Evolutionary conservation across 139 green algal genomes (phyloP).

Genomic region (Volvox reticuliferus): DNA sequence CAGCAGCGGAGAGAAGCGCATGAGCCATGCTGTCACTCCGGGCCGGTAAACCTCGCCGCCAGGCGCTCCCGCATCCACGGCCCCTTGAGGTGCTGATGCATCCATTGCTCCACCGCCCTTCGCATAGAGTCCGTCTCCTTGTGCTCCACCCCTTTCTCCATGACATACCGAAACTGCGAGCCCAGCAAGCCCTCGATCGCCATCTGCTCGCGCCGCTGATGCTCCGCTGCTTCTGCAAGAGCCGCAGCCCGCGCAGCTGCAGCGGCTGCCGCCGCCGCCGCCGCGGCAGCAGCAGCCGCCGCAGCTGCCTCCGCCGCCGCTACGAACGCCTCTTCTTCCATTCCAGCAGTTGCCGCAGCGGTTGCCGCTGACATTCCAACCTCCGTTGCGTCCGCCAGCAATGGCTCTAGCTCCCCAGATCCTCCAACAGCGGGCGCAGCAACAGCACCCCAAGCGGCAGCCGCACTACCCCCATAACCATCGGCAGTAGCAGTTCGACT

Average conservation of each 20-base stretch:
- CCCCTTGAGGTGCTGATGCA: constrained; percentile 39
- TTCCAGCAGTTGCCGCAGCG: not conserved
- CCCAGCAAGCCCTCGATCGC: constrained; percentile 13
- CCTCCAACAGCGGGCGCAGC: too few relatives aligned
- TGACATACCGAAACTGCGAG: not conserved
- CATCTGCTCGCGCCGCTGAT: not conserved
- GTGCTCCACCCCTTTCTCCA: constrained; percentile 50
- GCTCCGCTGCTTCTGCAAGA: not conserved
- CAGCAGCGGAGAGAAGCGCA: too few relatives aligned
- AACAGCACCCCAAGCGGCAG: not conserved
- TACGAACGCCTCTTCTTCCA: not conserved
- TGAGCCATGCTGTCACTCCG: too few relatives aligned
- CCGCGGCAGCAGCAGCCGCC: not conserved
- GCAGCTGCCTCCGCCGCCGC: not conserved
- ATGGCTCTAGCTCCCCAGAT: too few relatives aligned
- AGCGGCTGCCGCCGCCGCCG: not conserved
- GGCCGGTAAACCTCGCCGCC: not conserved
- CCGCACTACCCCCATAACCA: not conserved
- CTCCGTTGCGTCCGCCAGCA: not conserved
- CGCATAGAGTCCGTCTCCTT: constrained; percentile 47
- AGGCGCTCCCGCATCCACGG: not conserved
- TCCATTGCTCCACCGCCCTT: constrained; percentile 42
- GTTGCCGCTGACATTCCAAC: not conserved
- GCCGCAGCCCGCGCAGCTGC: not conserved
- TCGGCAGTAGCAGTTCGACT: not conserved